Base-by-base conservation (phyloP, 192 early-diverging fungal genomes). In the Coemansia sp. region DNA sequence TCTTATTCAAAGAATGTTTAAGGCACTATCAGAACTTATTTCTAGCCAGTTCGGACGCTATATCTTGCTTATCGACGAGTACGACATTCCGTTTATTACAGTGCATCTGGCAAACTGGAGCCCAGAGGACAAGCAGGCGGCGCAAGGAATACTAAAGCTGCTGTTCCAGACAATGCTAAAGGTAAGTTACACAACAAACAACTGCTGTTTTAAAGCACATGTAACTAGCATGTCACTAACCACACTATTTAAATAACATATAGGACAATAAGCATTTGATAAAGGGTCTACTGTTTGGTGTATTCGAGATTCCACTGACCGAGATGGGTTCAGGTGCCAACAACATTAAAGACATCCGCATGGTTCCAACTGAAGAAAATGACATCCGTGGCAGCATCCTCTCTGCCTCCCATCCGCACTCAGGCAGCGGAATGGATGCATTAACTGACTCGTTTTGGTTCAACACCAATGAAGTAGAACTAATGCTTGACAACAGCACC, bases 51-150 rank as follows among this genome's bases (percentile, higher is more conserved):
- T 24, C 51, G 75, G 75, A 0, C 66, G 63, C 11, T 78, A 72
- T 22, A 65, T 78, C 2, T 60, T 78, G 15, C 43, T 78, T 0
- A 65, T 72, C 51, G 75, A 78, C 56, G 75, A 78, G 45, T 72
- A 72, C 22, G 75, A 78, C 21, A 72, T 72, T 39, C 70, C 75
- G n/a, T 78, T 78, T 50, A 78, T 78, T 14, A 53, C 70, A 15
- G 45, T 78, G 6, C 41, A 62, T 0, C 39, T 72, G 23, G 66
- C 70, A 2, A 11, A 49, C 0, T 78, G 75, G 75, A 56, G 41
- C 45, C 19, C 5, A 22, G 32, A 72, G 0, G 62, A 62, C 0
- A 72, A 72, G 12, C 8, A 58, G 0, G 39, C 24, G 0, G 75
- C 70, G 0, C 70, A 65, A 0, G 50, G 59, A 0, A 47, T 72